Base-by-base conservation (phyloP, 2,329 filamentous ascomycete species). In the Geosmithia putterillii region DNA sequence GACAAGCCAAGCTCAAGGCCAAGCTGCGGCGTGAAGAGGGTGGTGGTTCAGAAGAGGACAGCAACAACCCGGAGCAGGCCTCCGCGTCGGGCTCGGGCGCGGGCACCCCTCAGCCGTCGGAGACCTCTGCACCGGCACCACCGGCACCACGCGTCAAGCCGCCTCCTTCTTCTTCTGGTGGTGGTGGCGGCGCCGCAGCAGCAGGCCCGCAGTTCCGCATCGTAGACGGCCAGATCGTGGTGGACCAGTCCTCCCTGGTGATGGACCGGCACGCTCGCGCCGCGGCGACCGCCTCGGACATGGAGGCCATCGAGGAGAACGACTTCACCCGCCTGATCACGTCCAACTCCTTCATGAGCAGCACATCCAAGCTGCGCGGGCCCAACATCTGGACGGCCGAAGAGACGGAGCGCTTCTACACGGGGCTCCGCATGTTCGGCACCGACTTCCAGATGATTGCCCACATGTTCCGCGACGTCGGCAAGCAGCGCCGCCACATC, bases 391-490 rank as follows among this genome's bases (percentile, higher is more conserved):
- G 86, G 86, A 76, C 71, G 41, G 70, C 75, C n/a, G 73, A 76
- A 12, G 75, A 81, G 46, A 90, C 83, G 3, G 80, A 84, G 44
- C 68, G 76, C 38, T 92, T 92, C 63, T 92, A 88, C 65, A 73
- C 80, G 22, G 81, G 78, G 1, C 69, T 94, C 2, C 65, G 70
- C 45, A 83, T 82, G 71, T 89, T 87, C 54, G 86, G 86, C 44
- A 90, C 84, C 2, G 85, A 90, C 57, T 94, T 92, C 56, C 74
- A 81, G 57, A 85, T 86, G 62, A 88, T 94, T 52, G 73, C 76
- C 46, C 76, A 77, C 52, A 79, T 88, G 72, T 89, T 94, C 54
- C 28, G 10, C 6, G n/a, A n/a, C n/a, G 75, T 79, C 1, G 73
- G 75, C 48, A 79, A 82, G 54, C 83, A 75, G 46, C 73, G 86